Base-by-base conservation (phyloP, 306 rosid genomes). In the Herpetospermum pedunculosum region DNA sequence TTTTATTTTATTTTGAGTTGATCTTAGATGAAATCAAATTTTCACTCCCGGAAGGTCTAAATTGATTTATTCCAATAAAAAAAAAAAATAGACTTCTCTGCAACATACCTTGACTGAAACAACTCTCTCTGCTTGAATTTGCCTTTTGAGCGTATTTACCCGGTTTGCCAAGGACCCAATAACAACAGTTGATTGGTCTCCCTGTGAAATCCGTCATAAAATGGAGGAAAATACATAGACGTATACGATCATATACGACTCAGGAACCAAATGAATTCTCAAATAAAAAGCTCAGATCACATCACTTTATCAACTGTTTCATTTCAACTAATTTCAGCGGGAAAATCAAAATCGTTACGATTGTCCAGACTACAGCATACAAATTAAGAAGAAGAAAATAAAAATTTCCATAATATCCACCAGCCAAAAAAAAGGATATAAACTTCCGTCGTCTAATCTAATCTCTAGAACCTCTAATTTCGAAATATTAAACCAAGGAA, bases 121-220 rank as follows among this genome's bases (percentile, higher is more conserved):
- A 50, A 77, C n/a, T 81, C 98, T 87, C 84, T 88, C 93, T 15
- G 81, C 85, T 76, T 87, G 92, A 79, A 94, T 88, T 89, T 94
- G 85, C 87, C 76, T 85, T 83, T 80, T 87, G 43, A 91, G 85
- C 76, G 85, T 87, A 80, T 86, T 81, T 79, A 94, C 87, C 87
- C 87, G 88, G 78, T 50, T n/a, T 32, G 77, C 59, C 88, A 91
- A 86, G 78, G 74, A 64, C 74, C 77, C 90, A 65, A 73, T 40
- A 63, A 15, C 83, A 78, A 81, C 86, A 43, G 81, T 79, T 28
- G 73, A 64, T 28, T 83, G 73, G 15, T 86, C 90, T 73, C 85
- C 90, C 43, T 53, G 57, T 40, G 72, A 78, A 75, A 78, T 78
- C 88, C 80, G 88, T 55, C 47, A 75, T 79, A 53, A 77, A 53